phyloP scores from a whole-genome alignment of 208 protist species.

The Kentomonas sorsogonicus region DNA sequence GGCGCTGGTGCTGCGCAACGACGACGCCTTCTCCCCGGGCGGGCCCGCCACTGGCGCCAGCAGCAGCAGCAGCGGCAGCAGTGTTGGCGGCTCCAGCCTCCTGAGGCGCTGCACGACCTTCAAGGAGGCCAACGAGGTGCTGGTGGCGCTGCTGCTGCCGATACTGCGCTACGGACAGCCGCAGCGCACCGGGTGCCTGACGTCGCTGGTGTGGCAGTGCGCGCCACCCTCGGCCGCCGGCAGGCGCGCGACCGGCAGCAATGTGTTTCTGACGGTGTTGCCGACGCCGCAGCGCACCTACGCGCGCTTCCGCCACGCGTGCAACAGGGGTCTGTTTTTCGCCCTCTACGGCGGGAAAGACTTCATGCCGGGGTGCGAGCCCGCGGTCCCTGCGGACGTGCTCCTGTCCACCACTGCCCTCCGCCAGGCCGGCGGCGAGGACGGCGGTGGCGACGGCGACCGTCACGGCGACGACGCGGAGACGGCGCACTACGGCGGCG shows the following conservation, averaged over 20 bases:
- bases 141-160: slow-evolving; percentile 68
- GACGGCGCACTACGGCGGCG: no score
- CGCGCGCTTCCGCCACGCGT: slow-evolving; percentile 34
- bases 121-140: slow-evolving; percentile 76
- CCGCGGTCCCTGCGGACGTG: slow-evolving; percentile 38
- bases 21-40: slow-evolving; percentile 38
- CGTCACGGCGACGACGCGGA: no score
- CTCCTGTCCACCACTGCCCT: slow-evolving; percentile 36
- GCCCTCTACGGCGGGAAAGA: slow-evolving; percentile 33
- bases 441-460: not conserved
- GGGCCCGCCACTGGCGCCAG: slow-evolving; percentile 13
- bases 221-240: slow-evolving; percentile 18
- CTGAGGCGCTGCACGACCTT: slow-evolving; percentile 62
- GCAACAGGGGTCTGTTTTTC: slow-evolving; percentile 50
- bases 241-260: slow-evolving; percentile 25
- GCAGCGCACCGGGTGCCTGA: slow-evolving; percentile 18
- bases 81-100: slow-evolving; percentile 10
- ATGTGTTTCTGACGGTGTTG: slow-evolving; percentile 67
- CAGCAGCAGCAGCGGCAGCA: slow-evolving; percentile 14
- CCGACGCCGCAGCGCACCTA: slow-evolving; percentile 72
- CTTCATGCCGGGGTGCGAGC: slow-evolving; percentile 52
- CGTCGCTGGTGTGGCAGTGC: slow-evolving; percentile 37
- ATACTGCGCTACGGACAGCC: slow-evolving; percentile 51
- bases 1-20: slow-evolving; percentile 73
- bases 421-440: not conserved